These are phyloP conservation scores for Cyclostephanos invisitatus DNA, from an alignment of 108 stramenopile species.

Conservation along the genomic window DNA sequence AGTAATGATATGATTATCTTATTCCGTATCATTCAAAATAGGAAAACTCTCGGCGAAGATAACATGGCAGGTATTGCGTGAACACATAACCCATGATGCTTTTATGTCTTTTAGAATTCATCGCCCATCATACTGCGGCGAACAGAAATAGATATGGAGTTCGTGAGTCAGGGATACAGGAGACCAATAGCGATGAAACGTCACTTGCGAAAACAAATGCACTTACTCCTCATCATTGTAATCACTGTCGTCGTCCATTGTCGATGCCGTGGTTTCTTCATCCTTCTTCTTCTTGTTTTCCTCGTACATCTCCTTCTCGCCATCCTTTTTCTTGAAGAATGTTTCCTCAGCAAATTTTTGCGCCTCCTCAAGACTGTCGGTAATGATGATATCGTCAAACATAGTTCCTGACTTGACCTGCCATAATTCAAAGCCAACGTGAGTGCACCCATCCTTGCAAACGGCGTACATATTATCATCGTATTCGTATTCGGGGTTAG, in stretches of 20 bases:
- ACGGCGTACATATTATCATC: conserved; percentile 89
- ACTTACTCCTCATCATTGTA: conserved; percentile 32
- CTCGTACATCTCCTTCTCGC: conserved; percentile 95
- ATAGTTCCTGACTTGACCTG: conserved; percentile 97
- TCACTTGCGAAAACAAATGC: background rate
- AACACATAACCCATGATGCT: background rate
- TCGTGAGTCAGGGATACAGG: background rate
- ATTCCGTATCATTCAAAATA: background rate
- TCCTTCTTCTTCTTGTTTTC: conserved; percentile 71
- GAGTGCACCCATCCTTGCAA: conserved; percentile 94
- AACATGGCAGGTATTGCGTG: no score
- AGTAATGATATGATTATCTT: background rate
- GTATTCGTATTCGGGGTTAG: conserved; percentile 95
- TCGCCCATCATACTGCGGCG: conserved; percentile 33
- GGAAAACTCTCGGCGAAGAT: background rate
- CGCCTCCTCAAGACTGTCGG: conserved; percentile 96
- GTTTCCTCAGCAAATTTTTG: conserved; percentile 94
- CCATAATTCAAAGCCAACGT: conserved; percentile 99
- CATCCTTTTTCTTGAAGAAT: conserved; percentile 96
- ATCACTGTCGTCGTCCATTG: conserved; percentile 27
- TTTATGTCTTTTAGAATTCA: conserved; percentile 31
- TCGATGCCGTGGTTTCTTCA: conserved; percentile 40
- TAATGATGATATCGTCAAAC: conserved; percentile 99
- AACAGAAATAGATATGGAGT: background rate
- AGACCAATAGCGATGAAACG: conserved; percentile 2